Evolutionary conservation across 768 basidiomycete species (phyloP).

Genomic region (Boletus edulis): DNA sequence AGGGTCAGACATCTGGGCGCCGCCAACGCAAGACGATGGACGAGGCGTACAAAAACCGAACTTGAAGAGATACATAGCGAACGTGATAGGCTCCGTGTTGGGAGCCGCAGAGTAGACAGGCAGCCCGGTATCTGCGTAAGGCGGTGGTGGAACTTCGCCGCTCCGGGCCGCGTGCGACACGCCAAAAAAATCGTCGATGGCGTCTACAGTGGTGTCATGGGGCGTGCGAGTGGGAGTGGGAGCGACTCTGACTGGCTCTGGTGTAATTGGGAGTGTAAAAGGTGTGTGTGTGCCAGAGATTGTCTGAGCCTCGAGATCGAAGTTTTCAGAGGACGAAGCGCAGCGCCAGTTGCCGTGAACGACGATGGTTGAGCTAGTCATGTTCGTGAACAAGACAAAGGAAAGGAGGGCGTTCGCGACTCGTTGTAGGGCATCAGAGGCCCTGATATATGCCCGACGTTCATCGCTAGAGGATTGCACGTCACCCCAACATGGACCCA

Average conservation of each 20-base stretch:
- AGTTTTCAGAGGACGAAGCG: constrained; percentile 2
- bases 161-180: constrained; percentile 13
- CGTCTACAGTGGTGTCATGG: constrained; percentile 1
- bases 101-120: constrained; percentile 33
- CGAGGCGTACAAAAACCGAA: constrained; percentile 46
- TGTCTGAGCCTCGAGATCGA: constrained; percentile 17
- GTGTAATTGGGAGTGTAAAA: constrained; percentile 4
- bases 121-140: constrained; percentile 30
- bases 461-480: no score
- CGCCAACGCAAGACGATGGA: background rate
- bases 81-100: constrained; percentile 38
- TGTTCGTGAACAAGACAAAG: background rate
- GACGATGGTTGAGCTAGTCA: background rate
- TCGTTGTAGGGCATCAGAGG: background rate
- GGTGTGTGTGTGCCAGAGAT: constrained; percentile 4
- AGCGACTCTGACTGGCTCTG: constrained; percentile 4
- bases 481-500: background rate
- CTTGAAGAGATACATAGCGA: constrained; percentile 48
- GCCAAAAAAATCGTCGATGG: constrained; percentile 31
- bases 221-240: constrained; percentile 6
- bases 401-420: background rate
- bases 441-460: constrained; percentile 1
- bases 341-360: constrained; percentile 17
- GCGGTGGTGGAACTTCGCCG: constrained; percentile 24
- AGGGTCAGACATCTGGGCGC: background rate